Percentiles rank a stretch among this genome's conserved stretches.
Conservation (phyloP, 192 early-diverging fungal species). For the Gigaspora rosea region DNA sequence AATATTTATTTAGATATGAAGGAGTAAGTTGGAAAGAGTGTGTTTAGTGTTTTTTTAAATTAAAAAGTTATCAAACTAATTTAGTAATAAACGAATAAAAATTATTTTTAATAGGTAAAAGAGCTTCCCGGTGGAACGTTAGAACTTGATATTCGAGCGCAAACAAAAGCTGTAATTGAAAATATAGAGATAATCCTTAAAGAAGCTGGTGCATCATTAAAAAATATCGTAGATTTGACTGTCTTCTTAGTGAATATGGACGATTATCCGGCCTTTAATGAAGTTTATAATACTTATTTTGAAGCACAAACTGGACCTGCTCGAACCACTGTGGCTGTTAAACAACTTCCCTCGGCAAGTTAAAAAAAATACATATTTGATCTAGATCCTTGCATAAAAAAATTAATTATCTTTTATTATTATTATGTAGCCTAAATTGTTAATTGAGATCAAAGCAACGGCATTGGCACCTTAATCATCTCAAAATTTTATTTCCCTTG, state of each 20-base stretch:
- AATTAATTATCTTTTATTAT: not conserved
- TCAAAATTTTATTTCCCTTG: not conserved
- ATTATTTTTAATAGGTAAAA: conserved; percentile 34
- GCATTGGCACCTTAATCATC: not conserved
- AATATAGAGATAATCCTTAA: conserved; percentile 65
- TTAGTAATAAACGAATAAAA: too few relatives aligned
- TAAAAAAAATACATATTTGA: not conserved
- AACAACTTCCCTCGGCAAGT: conserved; percentile 57
- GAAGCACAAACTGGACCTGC: conserved; percentile 57
- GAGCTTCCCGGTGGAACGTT: conserved; percentile 55
- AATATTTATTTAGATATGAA: conserved; percentile 21
- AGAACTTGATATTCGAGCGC: conserved; percentile 60
- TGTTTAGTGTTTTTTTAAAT: not conserved
- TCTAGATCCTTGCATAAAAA: not conserved
- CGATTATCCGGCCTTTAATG: conserved; percentile 64
- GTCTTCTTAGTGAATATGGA: conserved; percentile 72
- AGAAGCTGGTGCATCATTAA: conserved; percentile 46
- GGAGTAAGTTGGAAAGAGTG: not conserved
- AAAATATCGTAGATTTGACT: conserved; percentile 69
- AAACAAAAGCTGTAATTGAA: conserved; percentile 65
- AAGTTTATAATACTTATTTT: conserved; percentile 70
- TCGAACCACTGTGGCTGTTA: conserved; percentile 67
- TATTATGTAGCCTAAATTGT: conserved; percentile 7
- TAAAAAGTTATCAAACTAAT: not conserved
- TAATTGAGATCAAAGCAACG: conserved; percentile 20